Conservation (phyloP, 1,284 basidiomycete genomes). For the Boletellus sp. region DNA sequence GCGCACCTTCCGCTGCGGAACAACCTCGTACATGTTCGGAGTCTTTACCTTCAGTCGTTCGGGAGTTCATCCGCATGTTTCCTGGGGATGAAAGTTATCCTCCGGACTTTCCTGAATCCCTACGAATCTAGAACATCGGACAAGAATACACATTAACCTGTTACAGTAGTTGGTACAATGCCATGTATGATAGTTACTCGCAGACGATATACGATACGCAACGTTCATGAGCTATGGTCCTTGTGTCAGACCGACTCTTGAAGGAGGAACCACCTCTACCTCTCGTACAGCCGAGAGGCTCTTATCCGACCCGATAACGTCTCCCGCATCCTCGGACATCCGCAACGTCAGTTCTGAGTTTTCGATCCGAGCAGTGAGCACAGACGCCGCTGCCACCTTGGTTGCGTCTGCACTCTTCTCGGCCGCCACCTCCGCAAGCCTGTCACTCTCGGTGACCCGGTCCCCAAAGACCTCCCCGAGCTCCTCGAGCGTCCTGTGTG, state of each 20-base stretch:
- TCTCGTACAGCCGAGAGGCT: constrained; percentile 14
- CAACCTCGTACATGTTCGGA: constrained; percentile 4
- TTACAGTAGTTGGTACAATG: background rate
- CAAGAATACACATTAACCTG: background rate
- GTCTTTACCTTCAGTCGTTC: constrained; percentile 30
- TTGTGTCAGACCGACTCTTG: constrained; percentile 9
- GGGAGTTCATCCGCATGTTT: constrained; percentile 42
- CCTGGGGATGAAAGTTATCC: constrained; percentile 43
- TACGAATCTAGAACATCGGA: constrained; percentile 29
- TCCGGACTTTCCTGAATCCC: constrained; percentile 43
- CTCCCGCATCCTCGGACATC: constrained; percentile 17
- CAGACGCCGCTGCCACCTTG: constrained; percentile 13
- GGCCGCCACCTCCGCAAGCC: constrained; percentile 11
- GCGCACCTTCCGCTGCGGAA: background rate
- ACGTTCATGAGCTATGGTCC: background rate
- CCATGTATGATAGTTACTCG: background rate
- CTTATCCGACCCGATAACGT: constrained; percentile 16
- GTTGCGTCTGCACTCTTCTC: constrained; percentile 13
- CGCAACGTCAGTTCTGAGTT: constrained; percentile 28
- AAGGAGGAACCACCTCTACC: constrained; percentile 13
- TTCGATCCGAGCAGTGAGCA: constrained; percentile 12
- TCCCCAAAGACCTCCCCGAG: constrained; percentile 50
- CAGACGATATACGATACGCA: background rate
- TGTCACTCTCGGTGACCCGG: constrained; percentile 29
- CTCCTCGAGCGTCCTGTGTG: constrained; percentile 46